Evolutionary conservation across 306 rosid genomes (phyloP).

Genomic region (Lathyrus sativus): DNA sequence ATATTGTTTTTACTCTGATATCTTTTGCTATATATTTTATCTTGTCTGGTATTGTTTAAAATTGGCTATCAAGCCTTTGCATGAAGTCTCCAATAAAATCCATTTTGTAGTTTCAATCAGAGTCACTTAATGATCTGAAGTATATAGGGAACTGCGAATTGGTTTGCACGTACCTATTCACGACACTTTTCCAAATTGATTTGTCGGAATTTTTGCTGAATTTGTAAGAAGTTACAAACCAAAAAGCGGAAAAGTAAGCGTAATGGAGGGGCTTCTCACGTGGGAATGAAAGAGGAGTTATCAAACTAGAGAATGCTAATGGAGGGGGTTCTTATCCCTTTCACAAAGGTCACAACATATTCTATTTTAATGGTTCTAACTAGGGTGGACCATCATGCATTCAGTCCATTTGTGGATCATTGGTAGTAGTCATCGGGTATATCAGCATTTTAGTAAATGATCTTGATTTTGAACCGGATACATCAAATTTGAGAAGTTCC

Average conservation of each 20-base stretch:
- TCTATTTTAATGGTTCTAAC: neutral
- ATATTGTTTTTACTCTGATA: neutral
- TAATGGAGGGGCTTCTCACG: neutral
- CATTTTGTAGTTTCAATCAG: slow-evolving; percentile 16
- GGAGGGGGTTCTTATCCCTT: neutral
- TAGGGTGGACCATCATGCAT: neutral
- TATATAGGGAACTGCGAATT: neutral
- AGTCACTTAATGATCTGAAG: neutral
- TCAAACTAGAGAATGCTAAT: neutral
- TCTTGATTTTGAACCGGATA: neutral
- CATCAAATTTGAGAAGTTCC: neutral
- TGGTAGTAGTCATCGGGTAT: neutral
- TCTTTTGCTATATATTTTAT: slow-evolving; percentile 25
- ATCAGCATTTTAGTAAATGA: neutral
- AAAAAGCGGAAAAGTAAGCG: neutral
- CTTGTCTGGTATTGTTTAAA: slow-evolving; percentile 4
- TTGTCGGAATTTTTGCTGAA: neutral
- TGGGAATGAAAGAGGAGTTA: neutral
- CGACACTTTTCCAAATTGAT: neutral
- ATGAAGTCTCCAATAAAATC: slow-evolving; percentile 10
- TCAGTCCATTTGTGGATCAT: neutral
- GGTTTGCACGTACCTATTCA: neutral
- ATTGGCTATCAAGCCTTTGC: neutral
- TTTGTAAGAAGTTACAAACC: neutral
- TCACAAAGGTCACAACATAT: neutral